Evolutionary conservation across 768 basidiomycete species (phyloP).

Genomic region (Infundibulicybe gibba): DNA sequence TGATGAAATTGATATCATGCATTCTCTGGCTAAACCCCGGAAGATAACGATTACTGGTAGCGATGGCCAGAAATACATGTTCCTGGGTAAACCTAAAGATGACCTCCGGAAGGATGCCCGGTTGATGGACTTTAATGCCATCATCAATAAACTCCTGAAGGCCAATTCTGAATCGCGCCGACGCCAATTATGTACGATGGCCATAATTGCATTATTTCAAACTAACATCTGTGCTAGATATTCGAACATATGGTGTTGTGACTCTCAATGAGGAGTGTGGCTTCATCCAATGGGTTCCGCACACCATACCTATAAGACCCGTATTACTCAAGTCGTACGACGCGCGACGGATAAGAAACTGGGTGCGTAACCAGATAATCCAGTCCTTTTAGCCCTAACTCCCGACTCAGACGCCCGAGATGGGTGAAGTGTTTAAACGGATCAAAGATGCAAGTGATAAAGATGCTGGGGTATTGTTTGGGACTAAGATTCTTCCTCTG

Average conservation of each 20-base stretch:
- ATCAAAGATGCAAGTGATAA: constrained; percentile 49
- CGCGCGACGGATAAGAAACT: constrained; percentile 30
- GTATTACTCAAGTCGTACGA: constrained; percentile 72
- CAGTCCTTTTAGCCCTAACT: not conserved
- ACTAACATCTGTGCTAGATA: constrained; percentile 46
- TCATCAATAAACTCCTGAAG: constrained; percentile 95
- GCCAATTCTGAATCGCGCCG: constrained; percentile 90
- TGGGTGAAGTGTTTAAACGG: constrained; percentile 41
- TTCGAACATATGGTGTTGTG: constrained; percentile 98
- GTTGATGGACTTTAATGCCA: constrained; percentile 96
- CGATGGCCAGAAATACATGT: constrained; percentile 82
- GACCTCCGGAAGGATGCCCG: constrained; percentile 96
- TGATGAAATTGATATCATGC: constrained; percentile 90
- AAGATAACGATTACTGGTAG: constrained; percentile 84
- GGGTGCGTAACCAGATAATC: constrained; percentile 27
- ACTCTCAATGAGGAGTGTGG: constrained; percentile 97
- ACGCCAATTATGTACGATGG: constrained; percentile 77
- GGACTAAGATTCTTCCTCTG: constrained; percentile 51
- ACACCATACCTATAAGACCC: constrained; percentile 80
- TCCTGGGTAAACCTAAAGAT: constrained; percentile 96
- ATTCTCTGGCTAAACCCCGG: constrained; percentile 84
- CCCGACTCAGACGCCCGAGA: constrained; percentile 33
- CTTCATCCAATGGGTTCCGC: constrained; percentile 97
- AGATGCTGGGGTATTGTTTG: constrained; percentile 50
- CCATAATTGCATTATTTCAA: not conserved